These are phyloP conservation scores for Xylaria multiplex DNA, from an alignment of 2,329 filamentous ascomycete species.

Conservation along the genomic window DNA sequence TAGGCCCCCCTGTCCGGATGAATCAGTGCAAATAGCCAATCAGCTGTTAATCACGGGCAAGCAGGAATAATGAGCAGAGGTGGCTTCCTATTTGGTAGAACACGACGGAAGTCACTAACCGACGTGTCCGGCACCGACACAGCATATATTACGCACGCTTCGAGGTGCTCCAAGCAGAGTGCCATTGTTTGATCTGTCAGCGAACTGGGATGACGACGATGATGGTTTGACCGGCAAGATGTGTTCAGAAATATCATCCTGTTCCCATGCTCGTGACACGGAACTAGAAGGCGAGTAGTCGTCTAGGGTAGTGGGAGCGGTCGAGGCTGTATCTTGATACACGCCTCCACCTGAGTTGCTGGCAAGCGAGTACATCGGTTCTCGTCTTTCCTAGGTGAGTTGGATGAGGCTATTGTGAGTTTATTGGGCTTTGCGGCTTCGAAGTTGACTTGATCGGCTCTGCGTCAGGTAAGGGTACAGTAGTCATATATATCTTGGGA, in stretches of 20 bases:
- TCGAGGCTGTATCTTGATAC: constrained; percentile 50
- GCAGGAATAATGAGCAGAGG: background rate
- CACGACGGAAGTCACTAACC: constrained; percentile 49
- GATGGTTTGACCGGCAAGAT: background rate
- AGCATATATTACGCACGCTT: constrained; percentile 54
- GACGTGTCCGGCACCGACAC: constrained; percentile 47
- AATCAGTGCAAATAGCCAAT: background rate
- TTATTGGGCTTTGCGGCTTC: no score
- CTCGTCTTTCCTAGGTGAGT: constrained; percentile 34
- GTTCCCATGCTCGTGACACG: constrained; percentile 48
- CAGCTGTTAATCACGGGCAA: background rate
- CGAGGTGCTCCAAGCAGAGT: background rate
- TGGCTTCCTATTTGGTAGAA: background rate
- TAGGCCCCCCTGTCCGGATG: constrained; percentile 69
- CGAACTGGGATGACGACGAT: background rate
- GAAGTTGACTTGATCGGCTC: no score
- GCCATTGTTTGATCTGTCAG: background rate
- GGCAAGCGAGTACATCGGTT: constrained; percentile 36
- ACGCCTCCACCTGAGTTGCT: constrained; percentile 48
- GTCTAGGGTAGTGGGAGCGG: constrained; percentile 58
- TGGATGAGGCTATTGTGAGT: no score
- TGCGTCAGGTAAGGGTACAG: no score
- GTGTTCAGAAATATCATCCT: constrained; percentile 18
- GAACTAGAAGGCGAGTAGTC: constrained; percentile 56
- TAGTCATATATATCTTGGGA: no score